Evolutionary conservation across 1,284 basidiomycete species (phyloP), one percentile per base, ranked within the genome.

Genomic region (Rhodotorula mucilaginosa): DNA sequence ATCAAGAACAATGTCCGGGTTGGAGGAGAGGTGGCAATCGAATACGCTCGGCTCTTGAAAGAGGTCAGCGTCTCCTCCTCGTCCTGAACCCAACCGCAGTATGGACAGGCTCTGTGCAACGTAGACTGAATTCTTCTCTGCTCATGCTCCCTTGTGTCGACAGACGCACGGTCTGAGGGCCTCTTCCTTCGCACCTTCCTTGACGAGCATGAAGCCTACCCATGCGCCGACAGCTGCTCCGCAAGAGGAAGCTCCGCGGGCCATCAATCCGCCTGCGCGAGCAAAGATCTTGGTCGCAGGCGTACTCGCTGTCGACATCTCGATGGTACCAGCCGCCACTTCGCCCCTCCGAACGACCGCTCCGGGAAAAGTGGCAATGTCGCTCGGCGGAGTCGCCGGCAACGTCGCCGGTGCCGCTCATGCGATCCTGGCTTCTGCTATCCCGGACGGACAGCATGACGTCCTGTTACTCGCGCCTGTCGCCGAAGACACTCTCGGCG

Each of bases 341-440:
- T 31, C 78, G 81, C 58, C 74, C 3, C 81, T 82, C 26, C 84
- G 88, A 64, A 91, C 93, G 0, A 99, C 97, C 0, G 85, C 86
- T 12, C 92, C 93, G 0, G 97, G 96, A 15, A 83, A 79, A 3
- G 87, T 98, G 21, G 82, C 83, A 3, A 76, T 95, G 44, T 87
- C 90, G 0, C 83, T 92, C 0, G 97, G 97, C 2, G 97, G 97
- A 19, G 97, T 99, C 5, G 94, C 87, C 0, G 87, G 95, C 34
- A 99, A 99, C 80, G 88, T 99, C 61, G 92, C 95, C 2, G 92
- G 97, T 79, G 92, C 93, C 1, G 87, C 93, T 3, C 87, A 90
- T 76, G 85, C 89, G 31, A 79, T 89, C 13, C 80, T 88, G 13
- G 34, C 31, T 15, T 18, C 49, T 51, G 51, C 12, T 3, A 6